A percentile compares a stretch with the other conserved stretches of the same genome.
phyloP scores from a whole-genome alignment of 257 asterid species.

The Ilex aquifolium region DNA sequence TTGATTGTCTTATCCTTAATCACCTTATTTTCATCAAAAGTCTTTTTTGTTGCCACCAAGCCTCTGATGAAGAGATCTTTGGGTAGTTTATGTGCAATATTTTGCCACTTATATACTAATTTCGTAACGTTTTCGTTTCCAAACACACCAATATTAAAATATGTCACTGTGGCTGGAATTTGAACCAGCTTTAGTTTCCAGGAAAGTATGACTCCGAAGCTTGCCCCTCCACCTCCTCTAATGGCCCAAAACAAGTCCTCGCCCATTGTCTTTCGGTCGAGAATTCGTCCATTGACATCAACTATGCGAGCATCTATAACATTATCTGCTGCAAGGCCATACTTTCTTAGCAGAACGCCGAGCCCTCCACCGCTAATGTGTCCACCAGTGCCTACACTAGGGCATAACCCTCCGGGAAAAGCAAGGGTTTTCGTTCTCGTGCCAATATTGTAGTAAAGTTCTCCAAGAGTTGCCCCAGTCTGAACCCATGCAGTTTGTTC shows the following conservation, averaged over 20 bases:
- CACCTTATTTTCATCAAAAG: neutral
- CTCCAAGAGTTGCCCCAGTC: neutral
- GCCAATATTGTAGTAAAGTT: neutral
- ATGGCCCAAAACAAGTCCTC: no score
- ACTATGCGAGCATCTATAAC: neutral
- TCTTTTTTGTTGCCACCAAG: neutral
- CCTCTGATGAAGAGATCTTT: neutral
- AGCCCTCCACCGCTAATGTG: neutral
- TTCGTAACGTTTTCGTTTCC: neutral
- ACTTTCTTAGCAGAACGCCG: neutral
- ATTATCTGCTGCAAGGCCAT: neutral
- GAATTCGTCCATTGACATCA: neutral
- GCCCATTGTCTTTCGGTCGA: neutral
- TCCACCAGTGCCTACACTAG: neutral
- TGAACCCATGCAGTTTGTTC: neutral
- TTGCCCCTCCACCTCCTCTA: neutral
- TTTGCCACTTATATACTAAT: neutral
- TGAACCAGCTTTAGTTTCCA: neutral
- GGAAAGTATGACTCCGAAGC: neutral
- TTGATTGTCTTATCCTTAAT: neutral
- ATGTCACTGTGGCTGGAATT: neutral
- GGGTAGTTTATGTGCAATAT: neutral
- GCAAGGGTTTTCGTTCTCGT: neutral
- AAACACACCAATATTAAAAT: neutral
- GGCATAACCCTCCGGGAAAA: neutral